These are phyloP conservation scores for Hypoxylon rickii DNA, from an alignment of 495 filamentous ascomycete species.

Conservation along the genomic window DNA sequence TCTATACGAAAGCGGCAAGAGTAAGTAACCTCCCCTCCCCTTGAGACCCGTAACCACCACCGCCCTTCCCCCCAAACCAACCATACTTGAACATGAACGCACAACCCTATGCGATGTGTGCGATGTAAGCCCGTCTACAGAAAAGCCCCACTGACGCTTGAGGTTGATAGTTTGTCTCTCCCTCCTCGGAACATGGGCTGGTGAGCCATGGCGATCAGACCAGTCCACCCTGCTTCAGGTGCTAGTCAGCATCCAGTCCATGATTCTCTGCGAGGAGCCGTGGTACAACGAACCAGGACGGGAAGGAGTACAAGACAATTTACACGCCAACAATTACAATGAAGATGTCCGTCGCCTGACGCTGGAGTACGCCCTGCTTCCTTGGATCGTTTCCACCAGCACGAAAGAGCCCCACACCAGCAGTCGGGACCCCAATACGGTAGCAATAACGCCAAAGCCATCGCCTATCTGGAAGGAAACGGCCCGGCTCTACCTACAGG, in stretches of 20 bases:
- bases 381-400: slow-evolving; percentile 47
- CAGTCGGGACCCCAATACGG: not conserved
- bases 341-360: slow-evolving; percentile 43
- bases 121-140: no score
- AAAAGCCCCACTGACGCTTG: slow-evolving; percentile 31
- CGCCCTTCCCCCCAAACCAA: not conserved
- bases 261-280: slow-evolving; percentile 63
- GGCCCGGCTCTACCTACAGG: slow-evolving; percentile 4
- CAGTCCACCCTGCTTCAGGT: slow-evolving; percentile 62
- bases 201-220: slow-evolving; percentile 56
- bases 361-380: slow-evolving; percentile 50
- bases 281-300: slow-evolving; percentile 63
- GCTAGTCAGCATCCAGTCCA: slow-evolving; percentile 64
- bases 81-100: not conserved
- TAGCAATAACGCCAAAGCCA: no score
- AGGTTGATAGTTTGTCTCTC: slow-evolving; percentile 57
- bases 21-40: slow-evolving; percentile 36
- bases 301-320: slow-evolving; percentile 34
- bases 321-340: slow-evolving; percentile 43
- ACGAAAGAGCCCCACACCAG: not conserved
- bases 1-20: slow-evolving; percentile 59
- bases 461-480: slow-evolving; percentile 14
- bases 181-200: slow-evolving; percentile 62
- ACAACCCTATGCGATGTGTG: not conserved
- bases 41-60: not conserved